Base-by-base conservation (phyloP, 129 eudicot genomes). In the Pulicaria dysenterica region DNA sequence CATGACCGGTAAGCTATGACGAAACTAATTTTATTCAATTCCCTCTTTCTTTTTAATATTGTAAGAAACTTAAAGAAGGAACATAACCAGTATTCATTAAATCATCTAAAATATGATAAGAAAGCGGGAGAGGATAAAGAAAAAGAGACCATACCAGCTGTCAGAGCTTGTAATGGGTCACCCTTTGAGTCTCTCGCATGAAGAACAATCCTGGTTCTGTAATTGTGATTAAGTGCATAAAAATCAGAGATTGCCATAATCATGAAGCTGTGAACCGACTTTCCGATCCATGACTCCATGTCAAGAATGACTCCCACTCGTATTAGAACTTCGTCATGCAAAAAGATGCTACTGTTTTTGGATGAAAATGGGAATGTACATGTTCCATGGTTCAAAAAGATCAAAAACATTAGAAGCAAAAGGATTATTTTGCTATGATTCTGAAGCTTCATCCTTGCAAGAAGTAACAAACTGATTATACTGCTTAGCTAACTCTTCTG, bases 281-380 rank as follows among this genome's bases (percentile, higher is more conserved):
- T 50, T 4, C 61, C 73, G 4, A 51, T 42, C 59, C 45, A 53
- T 12, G 62, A 50, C 13, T 69, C 73, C 62, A 69, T 34, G 38
- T 69, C 73, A 69, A 69, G 62, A 51, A 51, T 34, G 13, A 50
- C 10, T 37, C 73, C 73, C 24, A 69, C 73, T 50, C 61, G 73
- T 7, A 51, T 49, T 37, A 6, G 0, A 37, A 69, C 39, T 51
- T 50, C 38, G 2, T 39, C 73, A 50, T 69, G 59, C 48, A 36
- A 53, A 2, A 69, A 9, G 16, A 36, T 50, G 62, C 62, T 69
- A 24, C 24, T 16, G 70, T 45, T 65, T 19, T 56, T 3, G 5
- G 39, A 39, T 56, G 10, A 56, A 56, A 56, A 2, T 8, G 14
- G 10, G 39, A 19, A n/a, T 24, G 62, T 56, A 31, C 62, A 56